Evolutionary conservation across 805 yeast species (phyloP), one percentile per base, ranked within the genome.

Genomic region (Kluyveromyces siamensis): DNA sequence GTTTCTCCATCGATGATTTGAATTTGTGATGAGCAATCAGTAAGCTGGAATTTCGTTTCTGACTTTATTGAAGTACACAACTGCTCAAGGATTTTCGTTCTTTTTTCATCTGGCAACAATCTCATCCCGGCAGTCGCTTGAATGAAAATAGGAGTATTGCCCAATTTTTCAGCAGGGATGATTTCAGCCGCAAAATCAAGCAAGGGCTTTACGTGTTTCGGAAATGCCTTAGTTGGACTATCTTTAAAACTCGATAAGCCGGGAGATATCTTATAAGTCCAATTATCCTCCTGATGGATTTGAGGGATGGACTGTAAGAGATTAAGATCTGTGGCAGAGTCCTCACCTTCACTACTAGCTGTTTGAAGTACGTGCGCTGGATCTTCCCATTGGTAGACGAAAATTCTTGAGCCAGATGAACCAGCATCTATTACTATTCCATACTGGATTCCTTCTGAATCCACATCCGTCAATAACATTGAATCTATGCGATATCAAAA

Each of bases 121-220:
- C 99, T 75, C 96, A 93, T 88, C 1, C 99, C 99, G 6, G 99
- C 99, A 0, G 99, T 93, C 2, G 98, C 95, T 55, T 87, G 79
- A n/a, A 93, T 78, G 56, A 81, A 93, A 1, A 93, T 75, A 0
- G 99, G 98, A 0, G 98, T 91, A 5, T 77, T 76, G 1, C 63
- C 52, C 54, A 80, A 78, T 48, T 76, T 72, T 0, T 74, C 74
- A 30, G 61, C 58, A 0, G 98, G 98, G 8, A 93, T 79, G 19
- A 84, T 75, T 4, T 67, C 63, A 55, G 79, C 76, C 0, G 96
- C 97, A 62, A 80, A 80, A 42, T 77, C 71, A 16, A 90, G 70
- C 44, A 93, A 68, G 3, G 76, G 74, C 51, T 76, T 67, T 54
- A 87, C 77, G 65, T 93, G 98, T 17, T 77, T 69, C 0, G 72